Base-by-base conservation (phyloP, 768 basidiomycete species). In the Tulasnella sp. region DNA sequence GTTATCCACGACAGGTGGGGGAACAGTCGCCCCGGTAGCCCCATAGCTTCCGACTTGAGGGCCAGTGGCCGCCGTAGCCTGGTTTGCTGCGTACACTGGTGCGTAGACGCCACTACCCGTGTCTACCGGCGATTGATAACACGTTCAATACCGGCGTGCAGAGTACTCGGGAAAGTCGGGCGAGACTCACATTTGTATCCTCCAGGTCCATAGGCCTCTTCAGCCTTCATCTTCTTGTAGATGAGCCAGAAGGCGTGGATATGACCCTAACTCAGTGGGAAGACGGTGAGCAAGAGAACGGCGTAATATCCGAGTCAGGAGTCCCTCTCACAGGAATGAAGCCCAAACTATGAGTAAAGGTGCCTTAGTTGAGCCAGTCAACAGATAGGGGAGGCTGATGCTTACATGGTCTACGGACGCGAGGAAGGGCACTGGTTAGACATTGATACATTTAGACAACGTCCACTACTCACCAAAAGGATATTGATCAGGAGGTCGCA, bases 401-500 rank as follows among this genome's bases (percentile, higher is more conserved):
- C 90, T 74, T 83, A 94, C 93, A 92, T 84, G 0, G 94, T 95
- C 74, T 75, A 70, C 7, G 16, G 7, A 26, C 9, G 37, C 11
- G 5, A 16, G 61, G 37, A 5, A 15, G 20, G 37, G 40, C 75
- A 77, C 20, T 13, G 3, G 37, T 51, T 20, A 48, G 51, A 73
- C 73, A 18, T 75, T 23, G 35, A 69, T 23, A 2, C 32, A 70
- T 70, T 23, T 11, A 37, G 37, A 7, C 32, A 29, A 72, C 15
- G 48, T 15, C 4, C 13, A 16, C 3, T 44, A 79, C 78, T 61
- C 44, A 79, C 78, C 81, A 95, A 84, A 78, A 87, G 85, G 79
- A 95, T 89, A 85, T 92, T 95, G 85, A 96, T 93, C 81, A 95
- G 87, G 70, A 95, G 86, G 85, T 95, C 94, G 81, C 93, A 94